These are phyloP conservation scores for Crithidia brevicula DNA, from an alignment of 208 protist species.

Conservation along the genomic window DNA sequence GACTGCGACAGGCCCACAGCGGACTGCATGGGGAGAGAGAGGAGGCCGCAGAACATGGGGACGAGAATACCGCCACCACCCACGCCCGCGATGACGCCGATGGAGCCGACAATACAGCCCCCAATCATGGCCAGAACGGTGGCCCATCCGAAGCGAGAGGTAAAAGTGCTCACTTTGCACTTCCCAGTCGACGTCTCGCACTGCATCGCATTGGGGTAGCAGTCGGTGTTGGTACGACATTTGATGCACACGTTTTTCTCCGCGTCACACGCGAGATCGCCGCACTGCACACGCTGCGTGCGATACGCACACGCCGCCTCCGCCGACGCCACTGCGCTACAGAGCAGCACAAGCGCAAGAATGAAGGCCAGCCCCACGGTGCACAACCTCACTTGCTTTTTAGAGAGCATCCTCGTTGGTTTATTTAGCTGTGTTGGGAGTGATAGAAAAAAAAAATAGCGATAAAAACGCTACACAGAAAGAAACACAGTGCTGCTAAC, in stretches of 20 bases:
- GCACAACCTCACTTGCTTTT: neutral
- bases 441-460: neutral
- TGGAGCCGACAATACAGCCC: constrained; percentile 62
- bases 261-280: constrained; percentile 56
- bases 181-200: constrained; percentile 44
- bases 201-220: constrained; percentile 65
- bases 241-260: constrained; percentile 41
- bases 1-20: constrained; percentile 81
- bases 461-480: neutral
- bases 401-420: constrained; percentile 2
- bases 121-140: constrained; percentile 54
- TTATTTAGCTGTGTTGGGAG: too few species aligned
- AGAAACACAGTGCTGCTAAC: neutral
- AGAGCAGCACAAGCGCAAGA: constrained; percentile 11
- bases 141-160: constrained; percentile 29
- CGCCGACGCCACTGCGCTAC: constrained; percentile 11
- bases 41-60: constrained; percentile 66
- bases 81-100: constrained; percentile 79
- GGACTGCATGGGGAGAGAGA: constrained; percentile 62
- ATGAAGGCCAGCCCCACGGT: neutral
- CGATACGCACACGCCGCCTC: constrained; percentile 41
- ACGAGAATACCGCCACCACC: constrained; percentile 89
- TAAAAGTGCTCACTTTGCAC: constrained; percentile 51
- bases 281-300: constrained; percentile 77
- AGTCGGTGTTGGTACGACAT: constrained; percentile 55